Percentiles rank a stretch among this genome's conserved stretches.
Evolutionary conservation across 345 rosid species (phyloP).

Genomic region (Punica granatum): DNA sequence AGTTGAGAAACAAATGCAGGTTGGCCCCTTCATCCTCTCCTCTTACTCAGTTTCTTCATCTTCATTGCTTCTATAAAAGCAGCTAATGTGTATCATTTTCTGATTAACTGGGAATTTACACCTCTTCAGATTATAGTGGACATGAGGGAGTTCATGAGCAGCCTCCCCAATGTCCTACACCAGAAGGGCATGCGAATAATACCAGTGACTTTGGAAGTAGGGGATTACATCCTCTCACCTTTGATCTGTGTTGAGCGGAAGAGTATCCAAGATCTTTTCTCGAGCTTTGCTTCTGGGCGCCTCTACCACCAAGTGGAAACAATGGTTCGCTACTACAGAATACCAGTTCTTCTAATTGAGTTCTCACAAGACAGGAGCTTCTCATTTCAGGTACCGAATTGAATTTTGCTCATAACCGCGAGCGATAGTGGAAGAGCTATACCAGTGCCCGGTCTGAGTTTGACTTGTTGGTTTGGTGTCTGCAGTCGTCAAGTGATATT

Average conservation of each 20-base stretch:
- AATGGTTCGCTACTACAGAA: slow-evolving; percentile 84
- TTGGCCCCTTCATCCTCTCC: slow-evolving; percentile 9
- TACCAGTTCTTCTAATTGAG: slow-evolving; percentile 94
- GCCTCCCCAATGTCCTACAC: slow-evolving; percentile 96
- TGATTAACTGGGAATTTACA: slow-evolving; percentile 5
- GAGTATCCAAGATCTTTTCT: slow-evolving; percentile 94
- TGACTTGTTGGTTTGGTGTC: slow-evolving; percentile 9
- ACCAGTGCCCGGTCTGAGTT: neutral
- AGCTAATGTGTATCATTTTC: neutral
- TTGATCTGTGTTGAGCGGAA: slow-evolving; percentile 86
- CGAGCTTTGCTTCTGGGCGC: slow-evolving; percentile 90
- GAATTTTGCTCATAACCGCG: neutral
- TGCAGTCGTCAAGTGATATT: slow-evolving; percentile 89
- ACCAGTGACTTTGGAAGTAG: slow-evolving; percentile 91
- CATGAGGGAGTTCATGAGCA: slow-evolving; percentile 99
- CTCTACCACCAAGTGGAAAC: slow-evolving; percentile 90
- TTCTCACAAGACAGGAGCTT: slow-evolving; percentile 98
- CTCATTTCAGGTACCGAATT: slow-evolving; percentile 73
- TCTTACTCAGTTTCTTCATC: neutral
- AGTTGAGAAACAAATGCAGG: slow-evolving; percentile 86
- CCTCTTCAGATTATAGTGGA: slow-evolving; percentile 77
- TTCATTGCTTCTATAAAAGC: neutral
- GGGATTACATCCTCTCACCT: slow-evolving; percentile 89
- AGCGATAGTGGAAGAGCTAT: neutral
- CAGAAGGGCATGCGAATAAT: slow-evolving; percentile 88